These are phyloP conservation scores for Neoboletus magnificus DNA, from an alignment of 768 basidiomycete genomes.

Conservation along the genomic window DNA sequence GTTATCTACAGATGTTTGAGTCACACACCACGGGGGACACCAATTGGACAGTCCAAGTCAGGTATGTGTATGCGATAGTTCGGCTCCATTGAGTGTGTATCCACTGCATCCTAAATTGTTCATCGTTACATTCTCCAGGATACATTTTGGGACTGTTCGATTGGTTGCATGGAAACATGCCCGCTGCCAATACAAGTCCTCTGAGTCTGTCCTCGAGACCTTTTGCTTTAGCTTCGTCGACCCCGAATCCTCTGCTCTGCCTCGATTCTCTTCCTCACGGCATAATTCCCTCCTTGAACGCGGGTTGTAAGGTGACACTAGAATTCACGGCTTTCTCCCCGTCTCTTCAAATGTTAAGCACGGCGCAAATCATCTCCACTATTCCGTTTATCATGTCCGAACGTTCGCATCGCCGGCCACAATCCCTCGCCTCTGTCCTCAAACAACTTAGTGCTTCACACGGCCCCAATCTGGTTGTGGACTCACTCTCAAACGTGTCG, in stretches of 20 bases:
- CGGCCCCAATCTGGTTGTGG: conserved; percentile 29
- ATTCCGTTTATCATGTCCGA: conserved; percentile 41
- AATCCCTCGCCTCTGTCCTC: conserved; percentile 37
- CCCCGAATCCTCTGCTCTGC: conserved; percentile 15
- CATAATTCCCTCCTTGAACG: conserved; percentile 10
- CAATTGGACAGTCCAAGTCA: conserved; percentile 8
- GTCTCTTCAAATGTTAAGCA: conserved; percentile 33
- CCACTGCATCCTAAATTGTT: neutral
- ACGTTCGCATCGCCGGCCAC: conserved; percentile 35
- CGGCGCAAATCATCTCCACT: conserved; percentile 39
- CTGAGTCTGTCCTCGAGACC: conserved; percentile 9
- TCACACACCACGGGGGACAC: neutral
- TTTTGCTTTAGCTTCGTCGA: conserved; percentile 3
- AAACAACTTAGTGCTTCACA: conserved; percentile 30
- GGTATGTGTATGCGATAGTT: conserved; percentile 23
- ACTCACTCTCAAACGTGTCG: conserved; percentile 41
- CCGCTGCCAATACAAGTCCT: conserved; percentile 1
- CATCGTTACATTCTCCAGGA: neutral
- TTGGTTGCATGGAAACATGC: neutral
- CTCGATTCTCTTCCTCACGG: conserved; percentile 20
- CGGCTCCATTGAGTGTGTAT: neutral
- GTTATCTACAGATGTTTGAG: neutral
- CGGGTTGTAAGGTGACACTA: conserved; percentile 23
- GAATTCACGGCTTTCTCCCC: conserved; percentile 41
- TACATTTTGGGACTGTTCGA: neutral